phyloP scores from a whole-genome alignment of 805 yeast species.

The Cyberlindnera xishuangbannaensis region DNA sequence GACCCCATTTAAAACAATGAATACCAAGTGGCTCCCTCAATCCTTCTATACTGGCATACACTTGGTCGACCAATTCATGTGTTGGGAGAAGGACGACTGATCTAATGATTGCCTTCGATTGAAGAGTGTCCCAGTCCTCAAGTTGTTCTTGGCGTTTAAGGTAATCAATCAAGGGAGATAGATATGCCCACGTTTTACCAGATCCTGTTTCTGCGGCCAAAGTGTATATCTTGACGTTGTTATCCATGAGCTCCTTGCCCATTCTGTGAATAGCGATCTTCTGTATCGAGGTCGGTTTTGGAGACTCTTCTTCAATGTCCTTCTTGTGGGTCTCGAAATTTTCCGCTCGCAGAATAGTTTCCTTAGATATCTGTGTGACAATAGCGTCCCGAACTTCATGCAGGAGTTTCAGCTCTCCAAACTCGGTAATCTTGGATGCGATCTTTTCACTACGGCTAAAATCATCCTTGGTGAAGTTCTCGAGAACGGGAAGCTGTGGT shows the following conservation, averaged over 20 bases:
- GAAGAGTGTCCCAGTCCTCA: slow-evolving; percentile 27
- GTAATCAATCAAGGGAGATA: slow-evolving; percentile 68
- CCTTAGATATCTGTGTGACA: slow-evolving; percentile 43
- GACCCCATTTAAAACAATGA: slow-evolving; percentile 54
- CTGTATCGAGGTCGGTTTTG: slow-evolving; percentile 76
- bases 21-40: slow-evolving; percentile 33
- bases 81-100: slow-evolving; percentile 85
- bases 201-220: slow-evolving; percentile 97
- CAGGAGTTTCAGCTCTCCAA: slow-evolving; percentile 60
- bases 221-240: slow-evolving; percentile 54
- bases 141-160: slow-evolving; percentile 48
- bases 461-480: slow-evolving; percentile 25
- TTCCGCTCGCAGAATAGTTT: slow-evolving; percentile 34
- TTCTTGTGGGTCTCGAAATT: slow-evolving; percentile 16
- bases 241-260: slow-evolving; percentile 28
- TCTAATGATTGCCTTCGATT: slow-evolving; percentile 44
- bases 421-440: slow-evolving; percentile 50
- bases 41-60: slow-evolving; percentile 38
- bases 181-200: slow-evolving; percentile 91
- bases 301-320: slow-evolving; percentile 14
- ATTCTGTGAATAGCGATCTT: slow-evolving; percentile 52
- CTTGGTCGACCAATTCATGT: slow-evolving; percentile 82
- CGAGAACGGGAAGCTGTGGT: slow-evolving; percentile 17
- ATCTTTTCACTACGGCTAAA: slow-evolving; percentile 33
- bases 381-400: slow-evolving; percentile 63